Evolutionary conservation across 2,329 filamentous ascomycete species (phyloP).

Genomic region (Aspergillus piperis): DNA sequence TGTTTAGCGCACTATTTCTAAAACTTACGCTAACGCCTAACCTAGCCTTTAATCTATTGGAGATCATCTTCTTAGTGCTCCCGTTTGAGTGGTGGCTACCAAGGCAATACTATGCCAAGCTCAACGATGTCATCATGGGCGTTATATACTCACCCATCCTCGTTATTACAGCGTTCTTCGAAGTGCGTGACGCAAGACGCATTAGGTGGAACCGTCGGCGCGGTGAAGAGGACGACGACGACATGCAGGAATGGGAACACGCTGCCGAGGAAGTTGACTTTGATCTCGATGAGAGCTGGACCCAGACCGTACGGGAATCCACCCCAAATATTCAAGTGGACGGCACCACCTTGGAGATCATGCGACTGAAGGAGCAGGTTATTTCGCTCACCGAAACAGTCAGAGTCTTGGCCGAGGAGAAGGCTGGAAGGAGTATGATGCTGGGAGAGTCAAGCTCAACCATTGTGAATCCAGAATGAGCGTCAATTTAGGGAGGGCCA

Average conservation of each 20-base stretch:
- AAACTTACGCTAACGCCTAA: background rate
- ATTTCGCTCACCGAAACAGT: conserved; percentile 65
- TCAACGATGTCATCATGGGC: conserved; percentile 90
- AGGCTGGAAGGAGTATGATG: conserved; percentile 9
- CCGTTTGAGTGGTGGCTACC: conserved; percentile 96
- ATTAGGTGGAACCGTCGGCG: conserved; percentile 73
- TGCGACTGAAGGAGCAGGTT: conserved; percentile 52
- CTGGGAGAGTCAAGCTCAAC: conserved; percentile 18
- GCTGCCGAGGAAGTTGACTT: conserved; percentile 69
- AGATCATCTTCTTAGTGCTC: conserved; percentile 75
- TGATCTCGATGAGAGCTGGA: conserved; percentile 76
- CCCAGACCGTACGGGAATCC: conserved; percentile 72
- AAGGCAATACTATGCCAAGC: conserved; percentile 68
- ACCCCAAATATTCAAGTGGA: conserved; percentile 83
- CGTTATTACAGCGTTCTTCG: conserved; percentile 72
- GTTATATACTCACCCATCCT: conserved; percentile 82
- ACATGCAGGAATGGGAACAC: conserved; percentile 91
- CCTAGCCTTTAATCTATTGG: conserved; percentile 80
- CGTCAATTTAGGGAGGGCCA: background rate
- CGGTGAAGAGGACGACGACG: conserved; percentile 88
- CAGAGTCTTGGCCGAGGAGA: conserved; percentile 54
- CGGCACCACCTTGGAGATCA: conserved; percentile 67
- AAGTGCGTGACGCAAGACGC: conserved; percentile 64
- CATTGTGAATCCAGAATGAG: conserved; percentile 8
- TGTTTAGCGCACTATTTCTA: conserved; percentile 17